phyloP scores from a whole-genome alignment of 1,284 basidiomycete genomes.

The Fomitopsis schrenkii region DNA sequence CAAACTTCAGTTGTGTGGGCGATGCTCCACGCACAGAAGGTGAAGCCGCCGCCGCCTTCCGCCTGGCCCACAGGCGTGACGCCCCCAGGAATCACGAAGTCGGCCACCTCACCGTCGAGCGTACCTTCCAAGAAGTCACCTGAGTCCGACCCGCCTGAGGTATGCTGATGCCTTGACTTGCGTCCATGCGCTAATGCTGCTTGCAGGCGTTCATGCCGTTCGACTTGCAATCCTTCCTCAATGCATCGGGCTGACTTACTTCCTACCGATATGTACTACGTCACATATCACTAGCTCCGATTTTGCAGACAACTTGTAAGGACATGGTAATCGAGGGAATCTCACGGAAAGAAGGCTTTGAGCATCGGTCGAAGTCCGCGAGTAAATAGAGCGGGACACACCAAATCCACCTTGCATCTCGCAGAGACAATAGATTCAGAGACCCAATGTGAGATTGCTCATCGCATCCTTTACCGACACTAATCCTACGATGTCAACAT shows the following conservation, averaged over 20 bases:
- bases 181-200: slow-evolving; percentile 11
- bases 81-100: slow-evolving; percentile 14
- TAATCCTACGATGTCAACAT: slow-evolving; percentile 47
- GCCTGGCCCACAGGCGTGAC: slow-evolving; percentile 37
- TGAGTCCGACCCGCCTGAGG: slow-evolving; percentile 3
- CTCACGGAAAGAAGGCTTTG: no score
- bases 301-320: neutral
- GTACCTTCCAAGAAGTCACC: slow-evolving; percentile 2
- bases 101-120: slow-evolving; percentile 6
- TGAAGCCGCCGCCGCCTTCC: slow-evolving; percentile 41
- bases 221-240: slow-evolving; percentile 46
- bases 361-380: no score
- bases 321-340: neutral
- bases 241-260: slow-evolving; percentile 12
- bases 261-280: neutral
- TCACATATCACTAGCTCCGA: no score
- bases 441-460: neutral
- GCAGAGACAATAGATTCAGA: neutral
- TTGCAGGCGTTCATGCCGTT: slow-evolving; percentile 30
- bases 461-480: slow-evolving; percentile 1
- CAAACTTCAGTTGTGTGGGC: slow-evolving; percentile 58
- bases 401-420: neutral
- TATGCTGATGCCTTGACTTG: neutral
- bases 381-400: neutral
- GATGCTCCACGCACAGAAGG: slow-evolving; percentile 43